Conservation (phyloP, 129 eudicot genomes). For the Silybum marianum region DNA sequence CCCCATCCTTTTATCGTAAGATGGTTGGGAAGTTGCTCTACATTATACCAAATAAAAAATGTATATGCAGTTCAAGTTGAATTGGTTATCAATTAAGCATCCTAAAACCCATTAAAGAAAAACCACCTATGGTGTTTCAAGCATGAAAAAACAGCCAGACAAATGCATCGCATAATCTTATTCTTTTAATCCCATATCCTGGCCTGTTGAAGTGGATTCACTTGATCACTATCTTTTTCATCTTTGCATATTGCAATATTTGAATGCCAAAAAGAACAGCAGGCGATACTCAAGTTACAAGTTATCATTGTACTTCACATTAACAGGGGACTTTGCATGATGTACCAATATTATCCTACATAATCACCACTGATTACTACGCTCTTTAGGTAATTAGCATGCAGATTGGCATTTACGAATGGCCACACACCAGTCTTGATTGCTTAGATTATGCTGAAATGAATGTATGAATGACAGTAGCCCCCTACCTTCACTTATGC, state of each 20-base stretch:
- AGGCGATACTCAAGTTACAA: background rate
- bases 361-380: slow-evolving; percentile 2
- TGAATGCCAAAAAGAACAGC: background rate
- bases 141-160: background rate
- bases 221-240: background rate
- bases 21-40: too few relatives aligned
- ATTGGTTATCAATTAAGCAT: background rate
- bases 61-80: background rate
- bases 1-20: too few relatives aligned
- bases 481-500: slow-evolving; percentile 67
- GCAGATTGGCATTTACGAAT: background rate
- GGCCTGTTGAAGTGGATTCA: background rate
- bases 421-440: background rate
- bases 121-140: background rate
- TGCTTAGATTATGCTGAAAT: background rate
- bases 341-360: background rate
- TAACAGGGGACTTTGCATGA: background rate
- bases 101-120: background rate
- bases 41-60: background rate
- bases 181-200: background rate
- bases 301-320: background rate
- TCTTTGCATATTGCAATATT: background rate
- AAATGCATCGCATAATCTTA: background rate
- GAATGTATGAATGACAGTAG: slow-evolving; percentile 62
- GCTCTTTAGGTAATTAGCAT: background rate